Conservation (phyloP, 2,329 filamentous ascomycete genomes). For the Hypomyces rosellus region DNA sequence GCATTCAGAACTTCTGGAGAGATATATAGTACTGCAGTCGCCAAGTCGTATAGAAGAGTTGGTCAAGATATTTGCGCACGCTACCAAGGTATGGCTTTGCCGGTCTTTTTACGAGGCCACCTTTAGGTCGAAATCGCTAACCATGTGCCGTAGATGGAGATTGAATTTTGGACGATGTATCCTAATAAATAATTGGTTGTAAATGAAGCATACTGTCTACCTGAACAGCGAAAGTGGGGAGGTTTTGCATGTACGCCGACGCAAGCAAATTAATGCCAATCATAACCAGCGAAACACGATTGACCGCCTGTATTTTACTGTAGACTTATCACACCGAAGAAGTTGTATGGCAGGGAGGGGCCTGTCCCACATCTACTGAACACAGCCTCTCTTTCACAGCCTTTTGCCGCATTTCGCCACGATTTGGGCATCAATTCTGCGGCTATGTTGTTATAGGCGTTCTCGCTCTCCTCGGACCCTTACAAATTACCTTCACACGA, state of each 20-base stretch:
- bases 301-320: too few species aligned
- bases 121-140: not conserved
- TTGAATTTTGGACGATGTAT: constrained; percentile 51
- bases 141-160: constrained; percentile 38
- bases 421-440: too few species aligned
- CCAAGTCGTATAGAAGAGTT: constrained; percentile 73
- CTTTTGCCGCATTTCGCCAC: too few species aligned
- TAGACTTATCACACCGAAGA: too few species aligned
- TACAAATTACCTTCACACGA: too few species aligned
- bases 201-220: not conserved
- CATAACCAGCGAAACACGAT: too few species aligned
- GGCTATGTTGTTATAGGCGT: too few species aligned
- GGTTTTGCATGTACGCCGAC: not conserved
- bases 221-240: not conserved
- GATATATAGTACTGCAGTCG: constrained; percentile 65
- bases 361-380: too few species aligned
- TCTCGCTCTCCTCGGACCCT: too few species aligned
- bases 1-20: constrained; percentile 62
- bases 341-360: too few species aligned
- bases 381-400: too few species aligned
- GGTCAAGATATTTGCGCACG: constrained; percentile 76
- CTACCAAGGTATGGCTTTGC: constrained; percentile 61
- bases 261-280: not conserved
- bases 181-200: constrained; percentile 26
- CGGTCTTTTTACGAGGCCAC: not conserved